Evolutionary conservation across 2,329 filamentous ascomycete species (phyloP), one percentile per base, ranked within the genome.

Genomic region (Cladobotryum protrusum): DNA sequence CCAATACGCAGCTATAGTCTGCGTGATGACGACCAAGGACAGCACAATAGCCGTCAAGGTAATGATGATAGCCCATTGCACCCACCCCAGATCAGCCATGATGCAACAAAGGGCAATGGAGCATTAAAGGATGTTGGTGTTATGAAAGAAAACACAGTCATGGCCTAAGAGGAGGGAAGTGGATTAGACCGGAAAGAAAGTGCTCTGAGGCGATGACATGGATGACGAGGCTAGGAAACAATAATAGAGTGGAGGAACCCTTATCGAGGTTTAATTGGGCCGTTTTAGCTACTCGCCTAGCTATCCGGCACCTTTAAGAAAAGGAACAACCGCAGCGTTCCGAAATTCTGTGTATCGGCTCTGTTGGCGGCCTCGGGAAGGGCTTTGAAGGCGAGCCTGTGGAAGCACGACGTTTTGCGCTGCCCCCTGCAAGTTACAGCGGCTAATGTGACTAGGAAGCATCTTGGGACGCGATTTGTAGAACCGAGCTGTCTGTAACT

Each of bases 1-100:
- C 46, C 73, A 72, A 62, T 81, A 81, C 46, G 72, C 72, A 55
- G 72, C 70, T 49, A 73, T 62, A 54, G 75, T 71, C 61, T 81
- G 78, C 52, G 66, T 69, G 59, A 79, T 67, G 55, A 83, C 74
- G 57, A 78, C 71, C 53, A 79, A 63, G 39, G 77, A 77, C 52
- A 83, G 73, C 41, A 73, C 66, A 63, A 81, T 72, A 54, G 81
- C 79, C 65, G 78, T 78, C 64, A 81, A 67, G 57, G 78, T 71
- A 52, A 83, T 71, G 61, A 82, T 69, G 57, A 79, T 70, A 63
- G 77, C 75, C 78, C 78, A 81, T 67, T 78, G 72, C 52, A 76
- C 69, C 61, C 70, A 70, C 59, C 72, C 69, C 57, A 72, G 71
- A 64, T 75, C 72, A 62, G 72, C 69, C 77, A 79, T 80, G 63